Percentiles rank a stretch among this genome's conserved stretches.
phyloP scores from a whole-genome alignment of 2,329 filamentous ascomycete species.

The Diaporthe citri region DNA sequence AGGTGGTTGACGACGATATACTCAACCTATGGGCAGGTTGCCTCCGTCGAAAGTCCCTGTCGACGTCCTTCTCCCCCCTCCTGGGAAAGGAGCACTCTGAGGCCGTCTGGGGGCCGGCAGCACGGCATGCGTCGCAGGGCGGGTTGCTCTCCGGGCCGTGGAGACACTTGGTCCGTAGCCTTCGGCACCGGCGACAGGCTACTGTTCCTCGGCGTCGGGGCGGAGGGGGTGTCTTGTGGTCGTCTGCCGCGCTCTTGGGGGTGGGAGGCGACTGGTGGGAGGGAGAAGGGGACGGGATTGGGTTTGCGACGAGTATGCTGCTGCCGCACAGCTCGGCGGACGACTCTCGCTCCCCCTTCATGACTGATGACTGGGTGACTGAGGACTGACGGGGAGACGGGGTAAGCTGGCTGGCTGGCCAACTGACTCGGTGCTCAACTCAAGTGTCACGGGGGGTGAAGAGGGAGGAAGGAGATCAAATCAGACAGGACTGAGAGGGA shows the following conservation, averaged over 20 bases:
- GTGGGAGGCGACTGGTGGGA: slow-evolving; percentile 30
- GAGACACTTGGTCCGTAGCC: slow-evolving; percentile 41
- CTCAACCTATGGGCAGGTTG: slow-evolving; percentile 35
- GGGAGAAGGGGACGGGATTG: slow-evolving; percentile 32
- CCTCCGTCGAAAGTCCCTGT: slow-evolving; percentile 39
- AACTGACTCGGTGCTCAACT: slow-evolving; percentile 3
- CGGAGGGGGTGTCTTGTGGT: slow-evolving; percentile 27
- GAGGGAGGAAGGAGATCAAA: background rate
- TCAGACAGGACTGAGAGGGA: background rate
- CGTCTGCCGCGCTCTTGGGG: slow-evolving; percentile 2
- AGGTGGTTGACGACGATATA: slow-evolving; percentile 35
- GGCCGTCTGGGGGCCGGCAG: slow-evolving; percentile 36
- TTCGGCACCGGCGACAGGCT: slow-evolving; percentile 40
- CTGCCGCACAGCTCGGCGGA: slow-evolving; percentile 36
- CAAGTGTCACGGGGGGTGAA: background rate
- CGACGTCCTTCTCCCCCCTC: slow-evolving; percentile 39
- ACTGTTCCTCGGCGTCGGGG: slow-evolving; percentile 39
- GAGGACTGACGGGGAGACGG: background rate
- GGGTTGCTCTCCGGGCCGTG: slow-evolving; percentile 38
- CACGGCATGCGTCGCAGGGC: slow-evolving; percentile 39
- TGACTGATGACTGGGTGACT: slow-evolving; percentile 26
- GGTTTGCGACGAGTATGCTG: slow-evolving; percentile 38
- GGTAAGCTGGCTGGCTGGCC: background rate
- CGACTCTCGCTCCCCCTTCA: slow-evolving; percentile 34
- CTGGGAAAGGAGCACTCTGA: slow-evolving; percentile 37